Base-by-base conservation (phyloP, 805 yeast genomes). In the Yarrowia yakushimensis region DNA sequence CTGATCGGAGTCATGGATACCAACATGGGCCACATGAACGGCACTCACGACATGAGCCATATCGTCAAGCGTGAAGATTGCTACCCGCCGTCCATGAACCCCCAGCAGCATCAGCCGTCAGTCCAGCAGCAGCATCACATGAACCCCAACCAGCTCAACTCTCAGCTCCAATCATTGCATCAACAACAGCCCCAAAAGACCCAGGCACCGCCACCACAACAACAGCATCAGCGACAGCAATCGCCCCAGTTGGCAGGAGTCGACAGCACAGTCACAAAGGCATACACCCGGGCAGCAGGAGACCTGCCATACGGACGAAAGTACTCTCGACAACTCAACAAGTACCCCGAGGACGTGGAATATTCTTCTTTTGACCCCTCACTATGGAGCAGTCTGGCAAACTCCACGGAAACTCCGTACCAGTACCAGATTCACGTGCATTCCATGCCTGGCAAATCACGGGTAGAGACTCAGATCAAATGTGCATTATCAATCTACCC, bases 381-480 rank as follows among this genome's bases (percentile, higher is more conserved):
- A 13, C 22, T 55, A 10, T 55, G 61, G 61, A 28, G 34, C 17
- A 25, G 8, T n/a, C 25, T 52, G 43, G 25, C 20, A 13, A 17
- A 33, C 13, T 13, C 15, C 11, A 20, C 61, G 27, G 46, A 41
- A 39, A 41, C 46, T 1, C 61, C 34, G 15, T 39, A 39, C 48
- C 61, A 42, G 20, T 45, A 59, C 43, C 62, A 59, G 22, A 43
- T 59, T 17, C 42, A 43, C 36, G 54, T 59, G 27, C 54, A 42
- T 15, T 86, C 85, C 57, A 77, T 93, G 52, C 97, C 97, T 1
- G 76, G 82, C 6, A 85, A 84, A 67, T 90, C 97, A 10, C 82
- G 99, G 67, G 99, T 93, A 7, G 99, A 93, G 75, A 93, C 97
- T 17, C 99, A 94, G 75, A 90, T 94, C 71, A 92, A 90, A 72